Base-by-base conservation (phyloP, 1,139 yeast genomes). In the Taphrina betulina region DNA sequence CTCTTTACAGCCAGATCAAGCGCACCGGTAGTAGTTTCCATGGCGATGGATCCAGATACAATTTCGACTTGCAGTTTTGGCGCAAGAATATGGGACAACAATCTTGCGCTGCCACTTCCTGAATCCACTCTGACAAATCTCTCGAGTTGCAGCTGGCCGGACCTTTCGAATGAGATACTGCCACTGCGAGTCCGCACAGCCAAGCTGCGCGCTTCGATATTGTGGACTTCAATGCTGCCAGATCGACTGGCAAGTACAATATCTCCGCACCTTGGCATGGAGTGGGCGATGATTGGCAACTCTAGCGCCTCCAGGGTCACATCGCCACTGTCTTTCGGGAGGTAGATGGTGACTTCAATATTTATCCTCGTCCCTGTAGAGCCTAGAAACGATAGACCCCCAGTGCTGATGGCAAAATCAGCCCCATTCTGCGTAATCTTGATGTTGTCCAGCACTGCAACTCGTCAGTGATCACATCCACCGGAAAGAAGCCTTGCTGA, bases 151-250 rank as follows among this genome's bases (percentile, higher is more conserved):
- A 31, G 36, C 14, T 37, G 38, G 23, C 53, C 28, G 12, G 41
- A 20, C 5, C 10, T 22, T 16, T 20, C 34, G 20, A 48, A 48
- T 14, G 33, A 37, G 14, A 48, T 14, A 4, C 44, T 17, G 22
- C 53, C 53, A 17, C 44, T 40, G 12, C 17, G 37, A 5, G 44
- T 37, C 5, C 7, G 14, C 22, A 38, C 20, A 4, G 16, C 20
- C 35, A 48, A 31, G 8, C 36, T 19, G 7, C 29, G 14, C 8
- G 53, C 53, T 14, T 38, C 34, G 14, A 48, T 24, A 17, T 36
- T 23, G 12, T 14, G 16, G 5, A 48, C 44, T 5, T 43, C 20
- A 17, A 48, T 26, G 5, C 44, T 14, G 5, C 43, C 24, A 10
- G 44, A 28, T 19, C 37, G 17, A 10, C 31, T 29, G 7, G 37